Conservation (phyloP, 495 filamentous ascomycete species). For the Neurospora discreta region DNA sequence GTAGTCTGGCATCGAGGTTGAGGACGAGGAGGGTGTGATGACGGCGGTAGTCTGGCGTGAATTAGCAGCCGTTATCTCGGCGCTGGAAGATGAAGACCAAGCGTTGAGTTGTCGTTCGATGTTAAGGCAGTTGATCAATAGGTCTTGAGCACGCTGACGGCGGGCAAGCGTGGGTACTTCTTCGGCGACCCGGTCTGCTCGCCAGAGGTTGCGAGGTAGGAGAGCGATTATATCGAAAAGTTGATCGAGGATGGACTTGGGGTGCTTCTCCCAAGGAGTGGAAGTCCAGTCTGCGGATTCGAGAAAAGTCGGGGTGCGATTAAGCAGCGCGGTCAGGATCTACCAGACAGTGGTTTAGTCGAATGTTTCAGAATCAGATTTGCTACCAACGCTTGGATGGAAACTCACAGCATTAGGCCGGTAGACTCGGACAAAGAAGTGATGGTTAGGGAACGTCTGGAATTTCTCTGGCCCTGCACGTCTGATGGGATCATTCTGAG, state of each 20-base stretch:
- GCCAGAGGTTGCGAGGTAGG: conserved; percentile 26
- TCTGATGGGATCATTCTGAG: conserved; percentile 20
- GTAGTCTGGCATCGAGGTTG: background rate
- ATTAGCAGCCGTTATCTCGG: conserved; percentile 3
- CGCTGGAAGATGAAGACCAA: conserved; percentile 24
- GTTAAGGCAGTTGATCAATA: conserved; percentile 28
- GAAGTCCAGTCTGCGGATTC: conserved; percentile 32
- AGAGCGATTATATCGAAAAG: conserved; percentile 31
- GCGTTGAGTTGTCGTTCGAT: conserved; percentile 28
- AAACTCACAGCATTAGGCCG: conserved; percentile 30
- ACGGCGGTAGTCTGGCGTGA: background rate
- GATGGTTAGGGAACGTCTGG: conserved; percentile 33
- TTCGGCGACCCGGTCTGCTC: conserved; percentile 20
- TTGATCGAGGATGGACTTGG: conserved; percentile 30
- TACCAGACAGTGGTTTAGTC: conserved; percentile 2
- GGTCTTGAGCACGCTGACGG: conserved; percentile 28
- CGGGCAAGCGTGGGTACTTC: conserved; percentile 17
- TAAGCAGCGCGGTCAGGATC: conserved; percentile 33
- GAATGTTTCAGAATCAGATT: background rate
- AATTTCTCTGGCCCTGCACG: conserved; percentile 29
- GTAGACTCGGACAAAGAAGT: conserved; percentile 39
- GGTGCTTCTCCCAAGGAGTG: conserved; percentile 32
- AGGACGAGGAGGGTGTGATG: background rate
- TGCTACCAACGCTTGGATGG: background rate
- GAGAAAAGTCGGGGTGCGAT: conserved; percentile 32